Percentiles rank a stretch among this genome's conserved stretches.
Evolutionary conservation across 2,329 filamentous ascomycete species (phyloP).

Genomic region (Botrytis tulipae): DNA sequence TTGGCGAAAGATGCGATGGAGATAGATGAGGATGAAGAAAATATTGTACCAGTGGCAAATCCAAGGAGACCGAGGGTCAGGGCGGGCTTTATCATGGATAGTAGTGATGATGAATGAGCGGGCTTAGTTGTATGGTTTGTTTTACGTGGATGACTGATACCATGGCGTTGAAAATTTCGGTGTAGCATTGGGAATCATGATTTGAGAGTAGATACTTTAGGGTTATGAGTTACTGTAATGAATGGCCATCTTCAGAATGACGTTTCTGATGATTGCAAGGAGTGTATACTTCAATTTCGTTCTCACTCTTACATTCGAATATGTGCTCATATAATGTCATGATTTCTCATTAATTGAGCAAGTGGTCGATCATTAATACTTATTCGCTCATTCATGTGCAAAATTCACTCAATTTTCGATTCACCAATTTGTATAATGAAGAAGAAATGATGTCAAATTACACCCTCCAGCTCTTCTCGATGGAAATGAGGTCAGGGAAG

Average conservation of each 20-base stretch:
- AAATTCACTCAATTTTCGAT: background rate
- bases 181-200: background rate
- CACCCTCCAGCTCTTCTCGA: background rate
- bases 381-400: background rate
- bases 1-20: slow-evolving; percentile 24
- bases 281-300: background rate
- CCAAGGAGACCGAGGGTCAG: slow-evolving; percentile 41
- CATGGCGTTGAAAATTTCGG: slow-evolving; percentile 9
- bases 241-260: background rate
- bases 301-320: background rate
- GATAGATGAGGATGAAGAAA: slow-evolving; percentile 44
- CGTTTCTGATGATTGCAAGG: background rate
- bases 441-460: too few relatives aligned
- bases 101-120: slow-evolving; percentile 49
- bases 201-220: background rate
- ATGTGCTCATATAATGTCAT: background rate
- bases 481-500: too few relatives aligned
- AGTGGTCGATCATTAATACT: background rate
- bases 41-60: slow-evolving; percentile 41
- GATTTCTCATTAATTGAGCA: background rate
- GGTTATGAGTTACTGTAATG: background rate
- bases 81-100: slow-evolving; percentile 58
- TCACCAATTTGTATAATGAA: background rate
- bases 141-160: slow-evolving; percentile 11
- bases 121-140: background rate